Percentiles rank a stretch among this genome's conserved stretches.
phyloP scores from a whole-genome alignment of 208 protist species.

The Leptomonas seymouri region DNA sequence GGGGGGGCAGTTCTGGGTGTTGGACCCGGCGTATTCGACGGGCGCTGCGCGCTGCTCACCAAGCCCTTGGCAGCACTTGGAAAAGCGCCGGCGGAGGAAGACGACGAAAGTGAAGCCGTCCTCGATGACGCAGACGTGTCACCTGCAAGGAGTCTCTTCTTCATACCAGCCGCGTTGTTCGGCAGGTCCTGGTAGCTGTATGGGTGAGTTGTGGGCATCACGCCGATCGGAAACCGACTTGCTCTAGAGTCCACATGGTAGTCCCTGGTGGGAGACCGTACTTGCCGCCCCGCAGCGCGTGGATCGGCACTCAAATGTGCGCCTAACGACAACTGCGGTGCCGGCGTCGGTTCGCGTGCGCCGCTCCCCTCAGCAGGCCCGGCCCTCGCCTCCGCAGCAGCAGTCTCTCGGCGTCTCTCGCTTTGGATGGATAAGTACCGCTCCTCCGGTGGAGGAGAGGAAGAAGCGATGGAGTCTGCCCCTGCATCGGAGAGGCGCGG shows the following conservation, averaged over 20 bases:
- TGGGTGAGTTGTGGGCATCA: slow-evolving; percentile 28
- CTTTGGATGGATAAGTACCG: neutral
- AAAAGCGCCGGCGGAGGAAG: neutral
- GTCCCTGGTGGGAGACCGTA: neutral
- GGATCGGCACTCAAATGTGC: neutral
- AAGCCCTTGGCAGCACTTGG: neutral
- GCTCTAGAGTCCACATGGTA: neutral
- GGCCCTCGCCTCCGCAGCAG: neutral
- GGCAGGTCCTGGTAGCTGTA: slow-evolving; percentile 18
- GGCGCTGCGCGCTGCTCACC: neutral
- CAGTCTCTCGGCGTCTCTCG: neutral
- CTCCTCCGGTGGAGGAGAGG: neutral
- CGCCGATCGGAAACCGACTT: neutral
- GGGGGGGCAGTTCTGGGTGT: neutral
- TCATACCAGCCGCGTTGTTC: neutral
- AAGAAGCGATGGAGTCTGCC: neutral
- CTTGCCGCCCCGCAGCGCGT: no score
- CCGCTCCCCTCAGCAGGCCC: neutral
- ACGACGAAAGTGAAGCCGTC: neutral
- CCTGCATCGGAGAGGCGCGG: slow-evolving; percentile 10
- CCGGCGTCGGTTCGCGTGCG: neutral
- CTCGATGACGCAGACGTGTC: neutral
- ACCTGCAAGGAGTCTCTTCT: neutral
- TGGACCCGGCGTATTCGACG: neutral
- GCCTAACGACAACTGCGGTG: neutral